Evolutionary conservation across 306 rosid species (phyloP), one percentile per base, ranked within the genome.

Genomic region (Canavalia gladiata): DNA sequence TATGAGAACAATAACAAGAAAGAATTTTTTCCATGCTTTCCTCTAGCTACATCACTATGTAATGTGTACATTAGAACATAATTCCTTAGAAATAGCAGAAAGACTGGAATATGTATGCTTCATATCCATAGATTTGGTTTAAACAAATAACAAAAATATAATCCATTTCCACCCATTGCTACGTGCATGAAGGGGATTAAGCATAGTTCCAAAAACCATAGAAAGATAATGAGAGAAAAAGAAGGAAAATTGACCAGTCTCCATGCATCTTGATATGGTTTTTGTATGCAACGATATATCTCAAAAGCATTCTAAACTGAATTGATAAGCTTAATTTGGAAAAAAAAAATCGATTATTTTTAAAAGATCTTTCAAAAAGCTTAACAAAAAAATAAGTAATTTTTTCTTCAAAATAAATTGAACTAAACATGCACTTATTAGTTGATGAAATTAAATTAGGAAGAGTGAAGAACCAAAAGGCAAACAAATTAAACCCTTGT

Each of bases 1-100:
- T 70, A 54, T 70, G 56, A 30, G 72, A 85, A 34, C 58, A 52
- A 18, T 6, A 31, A 39, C 25, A 70, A 47, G 35, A 66, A 41
- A 41, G 0, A 25, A 37, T 49, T 79, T 41, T 67, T 13, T 67
- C 60, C 87, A 67, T 79, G 74, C 43, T 47, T 72, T 13, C 52
- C 58, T 72, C 42, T 54, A 25, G 72, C 50, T 42, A 5, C 18
- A 52, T 76, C 60, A 74, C 68, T 11, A 10, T 59, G 73, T 54
- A n/a, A 2, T 68, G 1, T 46, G 29, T 5, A 12, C 42, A 34
- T 64, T 39, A 73, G 77, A 67, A 74, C 76, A 78, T 54, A 68
- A 52, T 2, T 9, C 81, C 84, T 74, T 50, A 41, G 52, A 67
- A 73, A 79, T 77, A 37, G 87, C 74, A 84, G 78, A 58, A 80